Evolutionary conservation across 1,139 yeast species (phyloP).

Genomic region (Hemisphaericaspora lyxosophila): DNA sequence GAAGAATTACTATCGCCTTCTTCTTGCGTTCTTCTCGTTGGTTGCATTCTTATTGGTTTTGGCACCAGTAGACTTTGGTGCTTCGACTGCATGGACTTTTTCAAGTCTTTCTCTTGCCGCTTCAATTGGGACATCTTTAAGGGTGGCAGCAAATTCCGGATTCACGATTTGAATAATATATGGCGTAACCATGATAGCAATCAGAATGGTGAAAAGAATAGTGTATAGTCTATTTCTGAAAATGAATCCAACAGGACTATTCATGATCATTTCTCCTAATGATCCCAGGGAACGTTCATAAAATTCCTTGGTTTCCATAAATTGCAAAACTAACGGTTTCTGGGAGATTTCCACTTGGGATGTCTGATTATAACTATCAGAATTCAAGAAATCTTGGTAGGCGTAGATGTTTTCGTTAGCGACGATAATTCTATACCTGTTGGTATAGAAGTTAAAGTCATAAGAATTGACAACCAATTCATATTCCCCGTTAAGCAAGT

Average conservation of each 20-base stretch:
- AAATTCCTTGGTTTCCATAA: conserved; percentile 28
- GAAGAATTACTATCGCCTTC: conserved; percentile 9
- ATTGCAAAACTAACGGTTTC: conserved; percentile 24
- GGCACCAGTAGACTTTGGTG: conserved; percentile 7
- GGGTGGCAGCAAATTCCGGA: conserved; percentile 41
- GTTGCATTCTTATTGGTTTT: conserved; percentile 7
- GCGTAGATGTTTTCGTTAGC: conserved; percentile 20
- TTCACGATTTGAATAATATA: conserved; percentile 28
- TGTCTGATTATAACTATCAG: conserved; percentile 18
- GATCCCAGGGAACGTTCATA: conserved; percentile 39
- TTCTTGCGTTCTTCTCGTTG: conserved; percentile 8
- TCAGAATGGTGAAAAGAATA: conserved; percentile 27
- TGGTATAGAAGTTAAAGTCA: conserved; percentile 32
- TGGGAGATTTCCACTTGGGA: conserved; percentile 18
- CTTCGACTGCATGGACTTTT: neutral
- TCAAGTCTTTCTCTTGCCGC: conserved; percentile 10
- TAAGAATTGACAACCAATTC: conserved; percentile 36
- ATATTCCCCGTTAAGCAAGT: conserved; percentile 33
- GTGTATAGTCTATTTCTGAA: conserved; percentile 40
- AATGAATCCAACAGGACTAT: conserved; percentile 46
- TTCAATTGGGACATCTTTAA: conserved; percentile 27
- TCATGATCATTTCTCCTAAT: conserved; percentile 32
- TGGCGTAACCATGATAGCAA: conserved; percentile 38
- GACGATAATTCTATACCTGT: conserved; percentile 30
- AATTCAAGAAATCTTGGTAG: conserved; percentile 23